Evolutionary conservation across 257 asterid genomes (phyloP).

Genomic region (Rubia yunnanensis): DNA sequence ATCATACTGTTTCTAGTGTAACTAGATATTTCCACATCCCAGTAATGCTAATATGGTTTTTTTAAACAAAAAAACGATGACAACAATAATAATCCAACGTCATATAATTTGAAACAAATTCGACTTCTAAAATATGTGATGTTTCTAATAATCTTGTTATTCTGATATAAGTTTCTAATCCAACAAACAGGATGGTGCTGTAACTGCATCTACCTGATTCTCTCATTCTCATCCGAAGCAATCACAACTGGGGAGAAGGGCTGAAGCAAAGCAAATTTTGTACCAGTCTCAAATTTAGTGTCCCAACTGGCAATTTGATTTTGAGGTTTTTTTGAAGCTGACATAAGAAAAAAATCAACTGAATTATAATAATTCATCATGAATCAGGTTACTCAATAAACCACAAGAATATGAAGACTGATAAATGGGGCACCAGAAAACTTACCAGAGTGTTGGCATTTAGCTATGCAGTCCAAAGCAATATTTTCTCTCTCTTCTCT

Average conservation of each 20-base stretch:
- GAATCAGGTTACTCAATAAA: not conserved
- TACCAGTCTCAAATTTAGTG: conserved; percentile 83
- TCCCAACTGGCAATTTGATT: conserved; percentile 99
- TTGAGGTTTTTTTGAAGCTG: conserved; percentile 77
- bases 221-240: conserved; percentile 88
- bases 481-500: conserved; percentile 80
- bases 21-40: no score
- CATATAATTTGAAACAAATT: no score
- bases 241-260: conserved; percentile 84
- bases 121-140: no score
- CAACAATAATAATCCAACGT: no score
- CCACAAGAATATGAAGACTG: not conserved
- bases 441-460: conserved; percentile 89
- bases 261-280: conserved; percentile 66
- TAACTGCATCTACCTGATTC: conserved; percentile 52
- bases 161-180: no score
- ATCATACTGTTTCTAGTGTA: no score
- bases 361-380: not conserved
- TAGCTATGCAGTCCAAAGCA: conserved; percentile 72
- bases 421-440: conserved; percentile 9
- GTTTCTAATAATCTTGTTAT: no score
- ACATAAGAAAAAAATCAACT: conserved; percentile 3
- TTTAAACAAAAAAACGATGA: no score
- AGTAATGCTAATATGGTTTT: no score
- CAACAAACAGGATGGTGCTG: not conserved